These are phyloP conservation scores for Gracilaria vermiculophylla DNA, from an alignment of 23 red algal species.

Conservation along the genomic window DNA sequence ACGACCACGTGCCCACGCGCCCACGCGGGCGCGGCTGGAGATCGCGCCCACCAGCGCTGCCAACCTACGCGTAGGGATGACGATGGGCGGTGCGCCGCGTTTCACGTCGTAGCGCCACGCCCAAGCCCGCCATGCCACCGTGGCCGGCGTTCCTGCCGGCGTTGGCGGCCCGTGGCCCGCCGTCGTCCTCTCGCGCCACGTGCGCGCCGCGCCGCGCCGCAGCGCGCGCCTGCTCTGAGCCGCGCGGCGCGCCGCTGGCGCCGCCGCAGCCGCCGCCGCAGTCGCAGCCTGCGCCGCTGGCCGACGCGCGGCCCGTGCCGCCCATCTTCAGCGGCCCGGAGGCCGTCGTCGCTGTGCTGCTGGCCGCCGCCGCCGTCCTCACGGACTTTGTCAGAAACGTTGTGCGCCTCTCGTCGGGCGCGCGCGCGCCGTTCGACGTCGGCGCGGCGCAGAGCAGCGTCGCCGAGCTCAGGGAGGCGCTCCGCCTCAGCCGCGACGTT, in stretches of 20 bases:
- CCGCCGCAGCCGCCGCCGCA: neutral
- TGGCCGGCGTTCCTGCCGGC: neutral
- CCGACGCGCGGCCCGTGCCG: neutral
- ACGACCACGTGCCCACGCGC: neutral
- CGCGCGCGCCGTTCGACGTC: neutral
- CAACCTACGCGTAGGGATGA: too few relatives aligned
- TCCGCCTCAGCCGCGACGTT: neutral
- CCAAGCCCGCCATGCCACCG: neutral
- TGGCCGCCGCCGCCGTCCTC: conserved; percentile 35
- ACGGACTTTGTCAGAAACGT: conserved; percentile 29
- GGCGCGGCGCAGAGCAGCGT: neutral
- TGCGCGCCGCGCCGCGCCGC: neutral
- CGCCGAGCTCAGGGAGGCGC: neutral
- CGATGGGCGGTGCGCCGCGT: too few relatives aligned
- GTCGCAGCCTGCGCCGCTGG: neutral
- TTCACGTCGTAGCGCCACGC: too few relatives aligned
- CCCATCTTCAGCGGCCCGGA: conserved; percentile 41
- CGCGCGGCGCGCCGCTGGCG: neutral
- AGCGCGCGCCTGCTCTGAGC: neutral
- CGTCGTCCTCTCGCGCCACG: neutral
- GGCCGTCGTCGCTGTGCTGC: conserved; percentile 22
- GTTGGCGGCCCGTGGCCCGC: neutral
- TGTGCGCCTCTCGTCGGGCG: neutral
- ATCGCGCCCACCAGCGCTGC: neutral
- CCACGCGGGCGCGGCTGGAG: neutral